Percentiles rank a stretch among this genome's conserved stretches.
Evolutionary conservation across 1,139 yeast genomes (phyloP).

Genomic region (Cylindricascospora bacillispora): DNA sequence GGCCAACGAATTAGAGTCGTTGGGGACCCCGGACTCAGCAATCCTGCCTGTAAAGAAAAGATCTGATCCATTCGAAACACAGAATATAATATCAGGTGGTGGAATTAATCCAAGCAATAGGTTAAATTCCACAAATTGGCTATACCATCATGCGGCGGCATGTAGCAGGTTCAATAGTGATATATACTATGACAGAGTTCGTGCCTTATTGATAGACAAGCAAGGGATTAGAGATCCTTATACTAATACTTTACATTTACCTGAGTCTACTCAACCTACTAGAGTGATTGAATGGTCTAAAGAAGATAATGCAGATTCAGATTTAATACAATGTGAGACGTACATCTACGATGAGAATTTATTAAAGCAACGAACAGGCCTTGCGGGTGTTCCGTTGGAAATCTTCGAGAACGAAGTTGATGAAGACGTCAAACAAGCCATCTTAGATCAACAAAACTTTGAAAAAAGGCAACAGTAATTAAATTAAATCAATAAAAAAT

Average conservation of each 20-base stretch:
- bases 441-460: slow-evolving; percentile 47
- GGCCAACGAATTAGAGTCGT: slow-evolving; percentile 2
- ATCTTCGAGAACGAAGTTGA: slow-evolving; percentile 47
- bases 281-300: slow-evolving; percentile 28
- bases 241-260: slow-evolving; percentile 66
- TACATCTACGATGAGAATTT: too few species aligned
- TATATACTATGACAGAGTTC: slow-evolving; percentile 46
- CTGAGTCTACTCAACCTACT: slow-evolving; percentile 64
- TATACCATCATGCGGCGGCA: slow-evolving; percentile 70
- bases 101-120: slow-evolving; percentile 13
- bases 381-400: slow-evolving; percentile 42
- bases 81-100: too few species aligned
- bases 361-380: slow-evolving; percentile 43
- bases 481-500: background rate
- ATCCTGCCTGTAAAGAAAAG: background rate
- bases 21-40: slow-evolving; percentile 9
- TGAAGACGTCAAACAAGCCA: slow-evolving; percentile 47
- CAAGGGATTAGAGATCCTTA: slow-evolving; percentile 70
- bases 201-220: slow-evolving; percentile 30
- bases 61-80: background rate
- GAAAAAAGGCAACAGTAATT: slow-evolving; percentile 29
- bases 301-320: slow-evolving; percentile 13
- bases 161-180: slow-evolving; percentile 57
- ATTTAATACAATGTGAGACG: too few species aligned
- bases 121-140: slow-evolving; percentile 68